Base-by-base conservation (phyloP, 1,284 basidiomycete genomes). In the Microbotryum saponariae region DNA sequence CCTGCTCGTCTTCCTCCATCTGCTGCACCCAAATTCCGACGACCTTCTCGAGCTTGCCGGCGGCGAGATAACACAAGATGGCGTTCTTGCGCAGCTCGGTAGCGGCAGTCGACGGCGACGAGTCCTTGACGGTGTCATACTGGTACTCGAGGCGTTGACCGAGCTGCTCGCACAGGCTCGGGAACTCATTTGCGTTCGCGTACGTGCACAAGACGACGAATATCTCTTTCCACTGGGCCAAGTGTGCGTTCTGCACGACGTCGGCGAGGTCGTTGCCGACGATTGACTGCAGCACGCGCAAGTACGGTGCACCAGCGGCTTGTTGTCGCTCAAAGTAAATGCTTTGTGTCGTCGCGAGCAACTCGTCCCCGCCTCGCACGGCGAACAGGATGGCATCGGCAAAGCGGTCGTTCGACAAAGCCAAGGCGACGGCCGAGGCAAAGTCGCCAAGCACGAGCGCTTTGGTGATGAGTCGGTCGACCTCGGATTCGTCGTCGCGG, bases 191-290 rank as follows among this genome's bases (percentile, higher is more conserved):
- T 57, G 82, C 79, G 65, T 79, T 83, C 1, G 94, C 92, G 76
- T 93, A 98, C 0, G 94, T 97, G 79, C 93, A 97, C 18, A 97
- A 76, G 4, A 98, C 91, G 52, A 97, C 93, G 72, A 98, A 97
- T 61, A 94, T 89, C 76, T 97, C 94, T 68, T 88, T 85, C 96
- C 94, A 98, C 74, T 98, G 93, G 59, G 83, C 80, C 48, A 97
- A 76, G 71, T 98, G 92, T 20, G 92, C 94, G 72, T 97, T 96
- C 75, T 96, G 91, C 2, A 96, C 91, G 61, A 97, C 86, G 77
- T 96, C 91, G 48, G 84, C 81, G 16, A 98, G 83, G 72, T 97
- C 93, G 73, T 93, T 87, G 56, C 87, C 88, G 62, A 97, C 91
- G 72, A 98, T 91, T 27, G 88, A 91, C 76, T 97, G 91, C 83